These are phyloP conservation scores for Selaginella tamariscina DNA, from an alignment of 75 land plant species.

Conservation along the genomic window DNA sequence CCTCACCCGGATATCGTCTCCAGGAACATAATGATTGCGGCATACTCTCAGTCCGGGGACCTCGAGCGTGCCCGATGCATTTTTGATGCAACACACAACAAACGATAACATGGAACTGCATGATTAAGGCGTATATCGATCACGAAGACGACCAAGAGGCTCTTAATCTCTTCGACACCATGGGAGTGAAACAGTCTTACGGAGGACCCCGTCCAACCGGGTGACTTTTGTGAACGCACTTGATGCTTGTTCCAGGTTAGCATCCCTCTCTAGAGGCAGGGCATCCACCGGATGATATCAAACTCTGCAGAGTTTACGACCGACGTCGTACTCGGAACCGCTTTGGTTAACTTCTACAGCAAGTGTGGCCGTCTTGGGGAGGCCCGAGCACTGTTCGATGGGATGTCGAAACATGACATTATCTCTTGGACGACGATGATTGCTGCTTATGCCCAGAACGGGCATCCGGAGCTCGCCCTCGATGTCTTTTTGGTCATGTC, in stretches of 20 bases:
- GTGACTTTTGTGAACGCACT: neutral
- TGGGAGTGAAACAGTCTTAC: neutral
- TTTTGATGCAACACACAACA: neutral
- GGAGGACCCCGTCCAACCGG: neutral
- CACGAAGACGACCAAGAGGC: neutral
- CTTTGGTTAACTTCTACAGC: neutral
- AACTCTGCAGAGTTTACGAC: neutral
- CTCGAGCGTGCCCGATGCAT: neutral
- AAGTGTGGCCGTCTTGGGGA: neutral
- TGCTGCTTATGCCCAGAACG: neutral
- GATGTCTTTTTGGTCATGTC: neutral
- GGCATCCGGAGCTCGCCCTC: neutral
- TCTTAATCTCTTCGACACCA: neutral
- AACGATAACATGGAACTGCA: neutral
- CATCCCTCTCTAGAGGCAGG: neutral
- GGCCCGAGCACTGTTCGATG: neutral
- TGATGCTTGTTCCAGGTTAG: neutral
- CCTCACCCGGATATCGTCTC: neutral
- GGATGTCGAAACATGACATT: neutral
- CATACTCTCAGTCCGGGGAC: neutral
- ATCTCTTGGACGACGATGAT: slow-evolving; percentile 8
- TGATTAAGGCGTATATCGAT: neutral
- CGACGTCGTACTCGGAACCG: neutral
- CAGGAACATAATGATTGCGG: neutral
- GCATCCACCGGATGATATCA: neutral